Conservation (phyloP, 257 asterid species). For the Euphrasia confusa region DNA sequence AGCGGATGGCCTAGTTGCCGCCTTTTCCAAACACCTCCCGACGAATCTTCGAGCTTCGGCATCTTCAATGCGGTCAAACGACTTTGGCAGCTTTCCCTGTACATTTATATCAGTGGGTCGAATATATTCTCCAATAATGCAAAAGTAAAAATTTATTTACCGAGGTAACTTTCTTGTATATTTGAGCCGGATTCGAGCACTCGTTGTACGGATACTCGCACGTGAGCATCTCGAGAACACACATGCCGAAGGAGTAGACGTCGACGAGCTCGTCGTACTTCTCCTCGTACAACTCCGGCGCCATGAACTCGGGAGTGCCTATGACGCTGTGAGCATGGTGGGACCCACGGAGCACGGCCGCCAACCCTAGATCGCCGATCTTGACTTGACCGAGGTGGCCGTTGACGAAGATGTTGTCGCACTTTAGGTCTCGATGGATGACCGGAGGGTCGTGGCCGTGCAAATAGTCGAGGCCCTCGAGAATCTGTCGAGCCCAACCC, state of each 20-base stretch:
- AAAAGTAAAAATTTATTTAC: constrained; percentile 30
- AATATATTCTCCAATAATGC: too few species aligned
- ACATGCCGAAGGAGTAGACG: constrained; percentile 82
- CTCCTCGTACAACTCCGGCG: constrained; percentile 81
- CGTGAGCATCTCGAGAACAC: constrained; percentile 77
- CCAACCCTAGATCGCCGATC: constrained; percentile 81
- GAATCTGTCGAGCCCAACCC: constrained; percentile 72
- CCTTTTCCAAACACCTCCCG: constrained; percentile 62
- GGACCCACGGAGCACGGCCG: constrained; percentile 56
- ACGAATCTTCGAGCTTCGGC: constrained; percentile 62
- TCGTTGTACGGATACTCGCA: constrained; percentile 72
- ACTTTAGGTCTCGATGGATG: constrained; percentile 78
- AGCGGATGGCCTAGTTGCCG: constrained; percentile 61
- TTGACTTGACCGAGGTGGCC: constrained; percentile 83
- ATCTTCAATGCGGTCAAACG: constrained; percentile 47
- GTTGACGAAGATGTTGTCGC: constrained; percentile 73
- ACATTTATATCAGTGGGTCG: too few species aligned
- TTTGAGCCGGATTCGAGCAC: constrained; percentile 87
- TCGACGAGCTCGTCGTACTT: constrained; percentile 74
- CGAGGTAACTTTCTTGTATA: constrained; percentile 86
- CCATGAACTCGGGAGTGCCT: constrained; percentile 93
- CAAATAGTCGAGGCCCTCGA: constrained; percentile 63
- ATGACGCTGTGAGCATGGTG: constrained; percentile 82
- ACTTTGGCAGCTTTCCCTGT: constrained; percentile 68
- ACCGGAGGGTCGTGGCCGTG: constrained; percentile 74